Evolutionary conservation across 495 filamentous ascomycete genomes (phyloP).

Genomic region (Annulohypoxylon bovei): DNA sequence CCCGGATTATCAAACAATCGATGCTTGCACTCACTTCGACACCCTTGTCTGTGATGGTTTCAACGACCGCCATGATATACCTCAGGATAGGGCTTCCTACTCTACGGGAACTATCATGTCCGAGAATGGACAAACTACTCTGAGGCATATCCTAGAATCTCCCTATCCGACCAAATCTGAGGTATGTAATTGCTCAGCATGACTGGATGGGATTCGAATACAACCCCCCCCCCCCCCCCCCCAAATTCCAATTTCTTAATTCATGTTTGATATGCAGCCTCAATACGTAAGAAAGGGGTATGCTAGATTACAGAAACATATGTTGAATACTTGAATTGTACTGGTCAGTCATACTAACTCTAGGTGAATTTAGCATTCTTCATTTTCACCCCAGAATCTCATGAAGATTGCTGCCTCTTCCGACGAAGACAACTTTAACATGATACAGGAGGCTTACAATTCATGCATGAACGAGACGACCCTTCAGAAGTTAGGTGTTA

Average conservation of each 20-base stretch:
- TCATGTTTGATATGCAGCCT: background rate
- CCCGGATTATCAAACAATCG: constrained; percentile 68
- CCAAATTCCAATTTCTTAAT: too few species aligned
- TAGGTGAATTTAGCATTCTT: constrained; percentile 53
- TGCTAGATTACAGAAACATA: background rate
- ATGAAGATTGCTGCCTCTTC: constrained; percentile 43
- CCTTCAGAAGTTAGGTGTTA: constrained; percentile 63
- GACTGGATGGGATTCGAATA: background rate
- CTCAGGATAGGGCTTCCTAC: constrained; percentile 69
- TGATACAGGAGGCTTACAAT: constrained; percentile 69
- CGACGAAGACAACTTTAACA: constrained; percentile 72
- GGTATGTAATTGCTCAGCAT: constrained; percentile 27
- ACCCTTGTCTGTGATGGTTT: constrained; percentile 74
- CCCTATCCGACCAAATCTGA: constrained; percentile 58
- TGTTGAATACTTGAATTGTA: background rate
- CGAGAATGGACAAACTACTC: constrained; percentile 65
- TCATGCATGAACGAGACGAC: constrained; percentile 70
- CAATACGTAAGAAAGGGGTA: background rate
- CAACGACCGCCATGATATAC: constrained; percentile 71
- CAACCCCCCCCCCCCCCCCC: background rate
- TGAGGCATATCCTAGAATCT: constrained; percentile 72
- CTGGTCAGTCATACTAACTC: constrained; percentile 19
- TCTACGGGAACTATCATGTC: constrained; percentile 68
- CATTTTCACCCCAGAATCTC: constrained; percentile 56
- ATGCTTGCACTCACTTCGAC: constrained; percentile 77